Evolutionary conservation across 2,329 filamentous ascomycete species (phyloP).

Genomic region (Aspergillus pseudoglaucus): DNA sequence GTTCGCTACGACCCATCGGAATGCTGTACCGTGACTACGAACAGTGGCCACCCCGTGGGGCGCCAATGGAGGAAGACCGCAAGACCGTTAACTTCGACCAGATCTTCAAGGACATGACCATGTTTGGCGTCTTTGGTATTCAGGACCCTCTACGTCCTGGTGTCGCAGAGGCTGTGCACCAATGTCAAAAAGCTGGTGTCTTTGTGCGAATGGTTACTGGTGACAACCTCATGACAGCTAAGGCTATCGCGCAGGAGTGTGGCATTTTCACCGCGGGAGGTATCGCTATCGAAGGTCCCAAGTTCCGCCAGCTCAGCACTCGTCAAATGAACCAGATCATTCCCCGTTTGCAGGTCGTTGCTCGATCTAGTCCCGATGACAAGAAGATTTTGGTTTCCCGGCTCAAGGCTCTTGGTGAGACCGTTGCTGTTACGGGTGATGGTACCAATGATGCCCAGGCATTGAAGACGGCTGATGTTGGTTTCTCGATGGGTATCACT

Average conservation of each 20-base stretch:
- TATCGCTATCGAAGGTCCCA: constrained; percentile 69
- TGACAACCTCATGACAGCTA: constrained; percentile 72
- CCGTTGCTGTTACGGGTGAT: constrained; percentile 75
- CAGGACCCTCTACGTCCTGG: constrained; percentile 72
- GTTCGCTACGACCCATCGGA: constrained; percentile 77
- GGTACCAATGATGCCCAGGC: constrained; percentile 80
- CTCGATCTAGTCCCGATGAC: constrained; percentile 68
- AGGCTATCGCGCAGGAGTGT: constrained; percentile 72
- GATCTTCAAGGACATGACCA: constrained; percentile 61
- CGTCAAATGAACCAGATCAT: constrained; percentile 61
- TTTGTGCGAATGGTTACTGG: constrained; percentile 81
- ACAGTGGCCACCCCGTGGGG: constrained; percentile 69
- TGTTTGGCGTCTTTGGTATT: constrained; percentile 68
- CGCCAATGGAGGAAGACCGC: constrained; percentile 53
- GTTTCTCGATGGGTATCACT: constrained; percentile 79
- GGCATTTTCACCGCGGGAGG: constrained; percentile 65
- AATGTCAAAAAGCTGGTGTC: constrained; percentile 70
- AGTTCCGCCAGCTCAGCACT: constrained; percentile 65
- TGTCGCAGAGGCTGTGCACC: constrained; percentile 64
- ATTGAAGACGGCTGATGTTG: constrained; percentile 72
- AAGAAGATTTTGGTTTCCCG: constrained; percentile 67
- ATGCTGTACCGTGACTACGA: constrained; percentile 79
- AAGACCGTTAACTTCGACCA: constrained; percentile 60
- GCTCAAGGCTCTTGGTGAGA: constrained; percentile 67
- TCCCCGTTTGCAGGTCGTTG: constrained; percentile 63